Percentiles rank a stretch among this genome's conserved stretches.
These are phyloP conservation scores for Periconia sp. DNA, from an alignment of 2,329 filamentous ascomycete species.

Conservation along the genomic window DNA sequence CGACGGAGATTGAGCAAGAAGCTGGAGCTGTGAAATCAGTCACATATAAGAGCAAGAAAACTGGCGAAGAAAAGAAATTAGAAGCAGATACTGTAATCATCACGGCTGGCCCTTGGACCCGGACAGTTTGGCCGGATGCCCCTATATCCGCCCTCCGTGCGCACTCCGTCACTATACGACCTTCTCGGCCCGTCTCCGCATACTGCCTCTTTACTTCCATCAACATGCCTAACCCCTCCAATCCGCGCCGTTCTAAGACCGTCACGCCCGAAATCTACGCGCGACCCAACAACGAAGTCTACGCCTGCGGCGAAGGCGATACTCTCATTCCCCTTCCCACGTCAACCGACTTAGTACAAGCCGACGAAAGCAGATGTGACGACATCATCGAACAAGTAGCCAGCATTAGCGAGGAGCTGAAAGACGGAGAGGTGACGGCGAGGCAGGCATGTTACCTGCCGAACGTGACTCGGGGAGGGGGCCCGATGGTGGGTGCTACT, in stretches of 20 bases:
- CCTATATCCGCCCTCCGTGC: slow-evolving; percentile 67
- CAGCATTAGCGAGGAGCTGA: slow-evolving; percentile 59
- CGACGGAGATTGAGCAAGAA: slow-evolving; percentile 68
- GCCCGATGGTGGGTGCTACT: slow-evolving; percentile 77
- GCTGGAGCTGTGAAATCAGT: slow-evolving; percentile 67
- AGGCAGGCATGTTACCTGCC: slow-evolving; percentile 95
- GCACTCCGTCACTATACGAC: slow-evolving; percentile 67
- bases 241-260: slow-evolving; percentile 47
- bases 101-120: slow-evolving; percentile 68
- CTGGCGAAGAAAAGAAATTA: slow-evolving; percentile 54
- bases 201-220: slow-evolving; percentile 90
- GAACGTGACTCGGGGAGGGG: slow-evolving; percentile 65
- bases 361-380: slow-evolving; percentile 78
- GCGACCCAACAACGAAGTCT: slow-evolving; percentile 85
- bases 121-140: slow-evolving; percentile 57
- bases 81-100: slow-evolving; percentile 64
- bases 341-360: slow-evolving; percentile 75
- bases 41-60: slow-evolving; percentile 63
- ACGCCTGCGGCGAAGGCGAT: slow-evolving; percentile 93
- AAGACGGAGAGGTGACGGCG: slow-evolving; percentile 64
- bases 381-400: slow-evolving; percentile 82
- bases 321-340: slow-evolving; percentile 74
- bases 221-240: slow-evolving; percentile 65
- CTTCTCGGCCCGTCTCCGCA: slow-evolving; percentile 66
- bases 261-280: slow-evolving; percentile 95